Conservation (phyloP, 2,329 filamentous ascomycete genomes). For the Phyllosticta citriasiana region DNA sequence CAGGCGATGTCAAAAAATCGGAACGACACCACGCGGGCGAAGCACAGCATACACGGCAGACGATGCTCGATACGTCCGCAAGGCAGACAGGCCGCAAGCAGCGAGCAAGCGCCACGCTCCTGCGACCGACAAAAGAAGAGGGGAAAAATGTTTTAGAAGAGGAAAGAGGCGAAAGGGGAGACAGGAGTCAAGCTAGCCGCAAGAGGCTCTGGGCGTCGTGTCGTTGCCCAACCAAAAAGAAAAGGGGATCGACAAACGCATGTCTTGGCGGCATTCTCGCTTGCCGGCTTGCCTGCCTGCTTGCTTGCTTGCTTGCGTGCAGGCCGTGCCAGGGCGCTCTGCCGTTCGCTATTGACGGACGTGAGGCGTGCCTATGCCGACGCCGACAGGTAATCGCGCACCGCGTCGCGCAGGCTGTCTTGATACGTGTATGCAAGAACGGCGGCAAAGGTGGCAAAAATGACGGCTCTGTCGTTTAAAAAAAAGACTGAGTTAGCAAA, state of each 20-base stretch:
- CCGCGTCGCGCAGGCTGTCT: not conserved
- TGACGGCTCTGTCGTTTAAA: not conserved
- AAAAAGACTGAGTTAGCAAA: not conserved
- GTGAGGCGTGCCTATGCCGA: not conserved
- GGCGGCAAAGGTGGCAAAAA: not conserved
- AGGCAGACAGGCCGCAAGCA: no score
- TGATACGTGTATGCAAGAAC: not conserved
- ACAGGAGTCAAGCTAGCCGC: no score
- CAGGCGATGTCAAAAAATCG: no score
- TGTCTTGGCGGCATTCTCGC: not conserved
- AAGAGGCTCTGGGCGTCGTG: no score
- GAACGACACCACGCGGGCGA: no score
- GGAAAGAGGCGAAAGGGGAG: no score
- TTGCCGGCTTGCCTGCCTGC: not conserved
- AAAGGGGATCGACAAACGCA: not conserved
- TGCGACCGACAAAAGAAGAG: no score
- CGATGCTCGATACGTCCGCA: no score
- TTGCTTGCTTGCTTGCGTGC: no score
- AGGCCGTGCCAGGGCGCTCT: not conserved
- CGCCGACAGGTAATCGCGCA: not conserved
- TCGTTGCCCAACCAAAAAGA: not conserved
- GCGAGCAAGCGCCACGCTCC: no score
- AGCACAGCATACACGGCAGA: no score
- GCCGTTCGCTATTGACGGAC: not conserved
- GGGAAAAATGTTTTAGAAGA: no score